Conservation (phyloP, 768 basidiomycete genomes). For the Podaxis sp. region DNA sequence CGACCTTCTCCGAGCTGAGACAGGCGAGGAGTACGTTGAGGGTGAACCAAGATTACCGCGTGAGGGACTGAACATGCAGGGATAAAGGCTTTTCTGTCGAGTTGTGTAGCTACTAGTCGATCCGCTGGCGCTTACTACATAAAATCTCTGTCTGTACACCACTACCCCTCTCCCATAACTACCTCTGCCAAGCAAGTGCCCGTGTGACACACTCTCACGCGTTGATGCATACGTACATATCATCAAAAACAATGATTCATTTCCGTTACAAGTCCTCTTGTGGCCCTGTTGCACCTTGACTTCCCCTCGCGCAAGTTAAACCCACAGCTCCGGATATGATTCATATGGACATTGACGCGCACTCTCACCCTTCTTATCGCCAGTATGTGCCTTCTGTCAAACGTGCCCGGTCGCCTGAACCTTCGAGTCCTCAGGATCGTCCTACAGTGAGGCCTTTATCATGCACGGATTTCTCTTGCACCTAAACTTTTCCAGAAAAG, state of each 20-base stretch:
- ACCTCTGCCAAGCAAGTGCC: not conserved
- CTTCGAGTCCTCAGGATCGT: conserved; percentile 37
- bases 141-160: not conserved
- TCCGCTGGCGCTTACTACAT: not conserved
- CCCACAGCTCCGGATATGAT: conserved; percentile 22
- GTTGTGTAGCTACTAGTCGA: not conserved
- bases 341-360: conserved; percentile 57
- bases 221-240: not conserved
- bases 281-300: not conserved
- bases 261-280: not conserved
- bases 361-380: conserved; percentile 29
- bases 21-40: conserved; percentile 59
- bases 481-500: conserved; percentile 48
- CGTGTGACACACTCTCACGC: not conserved
- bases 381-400: conserved; percentile 34
- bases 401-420: conserved; percentile 58
- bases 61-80: conserved; percentile 51
- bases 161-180: not conserved
- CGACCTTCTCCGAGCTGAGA: conserved; percentile 73
- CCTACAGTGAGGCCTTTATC: conserved; percentile 41
- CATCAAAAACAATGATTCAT: not conserved
- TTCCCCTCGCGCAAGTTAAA: conserved; percentile 7
- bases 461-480: not conserved
- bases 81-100: conserved; percentile 22
- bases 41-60: conserved; percentile 75